These are phyloP conservation scores for Lipomyces kockii DNA, from an alignment of 805 yeast species.

Conservation along the genomic window DNA sequence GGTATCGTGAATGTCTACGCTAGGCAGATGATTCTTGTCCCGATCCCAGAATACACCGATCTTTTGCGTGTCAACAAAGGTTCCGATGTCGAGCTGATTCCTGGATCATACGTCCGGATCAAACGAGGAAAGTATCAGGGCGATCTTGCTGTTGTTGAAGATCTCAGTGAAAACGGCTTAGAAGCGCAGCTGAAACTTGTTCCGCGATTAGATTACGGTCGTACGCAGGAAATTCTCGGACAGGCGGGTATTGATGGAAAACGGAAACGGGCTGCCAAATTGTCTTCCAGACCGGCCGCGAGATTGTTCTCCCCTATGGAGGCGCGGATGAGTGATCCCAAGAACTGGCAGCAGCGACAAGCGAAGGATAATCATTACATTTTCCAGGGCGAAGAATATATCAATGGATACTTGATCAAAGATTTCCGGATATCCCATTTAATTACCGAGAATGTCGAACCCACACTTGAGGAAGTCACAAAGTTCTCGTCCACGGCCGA, in stretches of 20 bases:
- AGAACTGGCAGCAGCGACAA: slow-evolving; percentile 52
- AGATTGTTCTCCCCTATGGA: slow-evolving; percentile 86
- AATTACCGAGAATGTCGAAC: slow-evolving; percentile 78
- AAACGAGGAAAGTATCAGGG: slow-evolving; percentile 90
- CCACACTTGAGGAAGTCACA: slow-evolving; percentile 82
- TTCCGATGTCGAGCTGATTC: slow-evolving; percentile 82
- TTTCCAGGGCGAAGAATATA: slow-evolving; percentile 86
- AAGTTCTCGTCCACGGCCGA: slow-evolving; percentile 67
- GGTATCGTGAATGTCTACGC: slow-evolving; percentile 88
- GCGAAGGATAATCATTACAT: slow-evolving; percentile 67
- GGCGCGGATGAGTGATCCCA: slow-evolving; percentile 82
- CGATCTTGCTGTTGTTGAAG: slow-evolving; percentile 91
- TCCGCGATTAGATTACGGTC: slow-evolving; percentile 92
- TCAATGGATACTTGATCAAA: slow-evolving; percentile 83
- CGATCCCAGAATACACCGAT: slow-evolving; percentile 94
- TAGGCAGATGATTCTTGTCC: slow-evolving; percentile 79
- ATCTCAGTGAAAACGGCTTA: slow-evolving; percentile 89
- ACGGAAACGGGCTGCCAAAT: slow-evolving; percentile 55
- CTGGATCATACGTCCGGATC: slow-evolving; percentile 90
- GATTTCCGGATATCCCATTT: slow-evolving; percentile 83
- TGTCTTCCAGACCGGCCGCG: slow-evolving; percentile 79
- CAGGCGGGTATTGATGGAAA: slow-evolving; percentile 54
- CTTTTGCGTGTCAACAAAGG: slow-evolving; percentile 86
- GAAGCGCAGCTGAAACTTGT: slow-evolving; percentile 93
- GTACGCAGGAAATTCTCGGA: slow-evolving; percentile 42